phyloP scores from a whole-genome alignment of 495 filamentous ascomycete genomes.

The Neurospora sp. region DNA sequence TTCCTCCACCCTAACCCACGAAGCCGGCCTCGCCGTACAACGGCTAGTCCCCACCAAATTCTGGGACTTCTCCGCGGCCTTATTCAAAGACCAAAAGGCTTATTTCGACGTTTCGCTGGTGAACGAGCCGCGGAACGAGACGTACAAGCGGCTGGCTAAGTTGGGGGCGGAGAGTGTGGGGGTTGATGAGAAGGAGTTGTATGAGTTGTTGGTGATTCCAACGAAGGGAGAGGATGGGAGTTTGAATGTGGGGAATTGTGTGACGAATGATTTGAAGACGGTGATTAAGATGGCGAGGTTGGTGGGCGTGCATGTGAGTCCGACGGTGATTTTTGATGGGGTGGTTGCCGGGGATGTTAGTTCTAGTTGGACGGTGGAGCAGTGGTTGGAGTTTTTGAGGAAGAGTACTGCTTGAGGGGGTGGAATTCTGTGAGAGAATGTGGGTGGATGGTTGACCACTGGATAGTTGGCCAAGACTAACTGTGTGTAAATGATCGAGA shows the following conservation, averaged over 20 bases:
- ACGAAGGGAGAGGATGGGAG: slow-evolving; percentile 51
- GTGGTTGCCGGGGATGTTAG: slow-evolving; percentile 69
- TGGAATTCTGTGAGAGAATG: not conserved
- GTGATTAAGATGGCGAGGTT: slow-evolving; percentile 71
- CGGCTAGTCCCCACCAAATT: slow-evolving; percentile 57
- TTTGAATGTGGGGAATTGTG: slow-evolving; percentile 66
- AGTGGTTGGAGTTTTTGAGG: slow-evolving; percentile 79
- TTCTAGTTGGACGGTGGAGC: slow-evolving; percentile 62
- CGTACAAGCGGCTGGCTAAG: slow-evolving; percentile 66
- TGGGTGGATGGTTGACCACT: no score
- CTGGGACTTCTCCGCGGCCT: slow-evolving; percentile 61
- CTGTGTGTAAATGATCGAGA: not conserved
- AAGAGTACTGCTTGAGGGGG: slow-evolving; percentile 55
- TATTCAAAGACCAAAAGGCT: slow-evolving; percentile 60
- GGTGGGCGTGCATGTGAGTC: slow-evolving; percentile 76
- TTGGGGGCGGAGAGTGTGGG: slow-evolving; percentile 53
- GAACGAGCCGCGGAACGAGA: slow-evolving; percentile 70
- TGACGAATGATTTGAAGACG: slow-evolving; percentile 77
- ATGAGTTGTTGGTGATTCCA: slow-evolving; percentile 51
- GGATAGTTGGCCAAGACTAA: not conserved
- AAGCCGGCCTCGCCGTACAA: slow-evolving; percentile 73
- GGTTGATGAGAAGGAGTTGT: slow-evolving; percentile 54
- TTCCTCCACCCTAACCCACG: slow-evolving; percentile 75
- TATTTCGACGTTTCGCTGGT: slow-evolving; percentile 80
- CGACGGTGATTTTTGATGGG: slow-evolving; percentile 82